Conservation (phyloP, 1,139 yeast species). For the Candida gigantensis region DNA sequence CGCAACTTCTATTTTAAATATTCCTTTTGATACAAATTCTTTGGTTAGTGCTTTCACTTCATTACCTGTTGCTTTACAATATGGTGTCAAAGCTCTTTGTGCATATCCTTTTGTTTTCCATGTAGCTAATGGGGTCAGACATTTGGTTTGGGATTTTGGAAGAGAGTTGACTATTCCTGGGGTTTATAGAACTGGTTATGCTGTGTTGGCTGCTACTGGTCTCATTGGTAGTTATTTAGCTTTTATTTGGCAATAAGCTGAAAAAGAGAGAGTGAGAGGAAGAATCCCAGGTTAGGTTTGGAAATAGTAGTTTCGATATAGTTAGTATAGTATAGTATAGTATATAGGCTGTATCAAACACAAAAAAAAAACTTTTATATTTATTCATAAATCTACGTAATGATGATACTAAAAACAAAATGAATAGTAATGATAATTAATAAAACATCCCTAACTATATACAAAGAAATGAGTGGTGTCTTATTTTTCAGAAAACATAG, state of each 20-base stretch:
- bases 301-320: too few relatives aligned
- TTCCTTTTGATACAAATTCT: conserved; percentile 62
- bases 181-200: conserved; percentile 89
- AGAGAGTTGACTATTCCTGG: conserved; percentile 77
- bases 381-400: conserved; percentile 10
- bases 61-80: conserved; percentile 64
- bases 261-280: too few relatives aligned
- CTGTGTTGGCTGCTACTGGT: conserved; percentile 73
- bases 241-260: conserved; percentile 29
- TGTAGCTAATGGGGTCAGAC: conserved; percentile 84
- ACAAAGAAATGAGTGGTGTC: conserved; percentile 9
- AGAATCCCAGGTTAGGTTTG: too few relatives aligned
- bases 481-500: conserved; percentile 18
- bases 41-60: conserved; percentile 56
- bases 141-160: conserved; percentile 89
- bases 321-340: too few relatives aligned
- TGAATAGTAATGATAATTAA: too few relatives aligned
- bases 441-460: too few relatives aligned
- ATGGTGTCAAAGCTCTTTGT: conserved; percentile 65
- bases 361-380: conserved; percentile 9
- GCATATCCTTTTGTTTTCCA: conserved; percentile 90
- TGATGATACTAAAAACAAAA: background rate
- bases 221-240: conserved; percentile 61
- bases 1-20: conserved; percentile 62
- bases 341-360: too few relatives aligned